Evolutionary conservation across 495 filamentous ascomycete species (phyloP), one percentile per base, ranked within the genome.

Genomic region (Monascus purpureus): DNA sequence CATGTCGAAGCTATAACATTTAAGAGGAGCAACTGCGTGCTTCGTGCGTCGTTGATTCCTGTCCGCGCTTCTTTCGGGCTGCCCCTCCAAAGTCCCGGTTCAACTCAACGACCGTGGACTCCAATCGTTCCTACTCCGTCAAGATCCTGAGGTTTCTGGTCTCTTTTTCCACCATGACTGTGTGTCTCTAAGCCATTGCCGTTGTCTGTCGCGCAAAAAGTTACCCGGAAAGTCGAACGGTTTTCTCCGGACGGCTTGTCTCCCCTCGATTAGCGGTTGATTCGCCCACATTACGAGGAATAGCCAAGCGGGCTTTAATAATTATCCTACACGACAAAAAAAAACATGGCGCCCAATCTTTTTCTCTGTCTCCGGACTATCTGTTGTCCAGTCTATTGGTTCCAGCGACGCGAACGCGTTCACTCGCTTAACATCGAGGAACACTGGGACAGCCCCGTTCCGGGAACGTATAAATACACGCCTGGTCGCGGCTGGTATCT

Each of bases 321-420:
- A n/a, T n/a, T n/a, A n/a, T n/a, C n/a, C n/a, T n/a, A n/a, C n/a
- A n/a, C n/a, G n/a, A n/a, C n/a, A n/a, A n/a, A n/a, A n/a, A n/a
- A n/a, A n/a, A n/a, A n/a, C 33, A 65, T 65, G 61, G 53, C 61
- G 9, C 61, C 61, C 41, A 65, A 65, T 41, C 53, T 61, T 23
- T 65, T 63, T 36, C 39, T 65, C 36, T 65, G 61, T 31, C 37
- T 61, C 12, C 55, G 61, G 19, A 50, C 43, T 23, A 35, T 53
- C 31, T 56, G 54, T 39, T 65, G 61, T 29, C 61, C 61, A 4
- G 30, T 42, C 24, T 63, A 65, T 45, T 65, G 61, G 61, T 61
- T 65, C 38, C 52, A 57, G 25, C 53, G 40, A 14, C 53, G 59
- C 15, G 46, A 59, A 11, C 55, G 58, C 40, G 49, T 57, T 32